Evolutionary conservation across 805 yeast species (phyloP).

Genomic region (Yamadazyma ubonensis): DNA sequence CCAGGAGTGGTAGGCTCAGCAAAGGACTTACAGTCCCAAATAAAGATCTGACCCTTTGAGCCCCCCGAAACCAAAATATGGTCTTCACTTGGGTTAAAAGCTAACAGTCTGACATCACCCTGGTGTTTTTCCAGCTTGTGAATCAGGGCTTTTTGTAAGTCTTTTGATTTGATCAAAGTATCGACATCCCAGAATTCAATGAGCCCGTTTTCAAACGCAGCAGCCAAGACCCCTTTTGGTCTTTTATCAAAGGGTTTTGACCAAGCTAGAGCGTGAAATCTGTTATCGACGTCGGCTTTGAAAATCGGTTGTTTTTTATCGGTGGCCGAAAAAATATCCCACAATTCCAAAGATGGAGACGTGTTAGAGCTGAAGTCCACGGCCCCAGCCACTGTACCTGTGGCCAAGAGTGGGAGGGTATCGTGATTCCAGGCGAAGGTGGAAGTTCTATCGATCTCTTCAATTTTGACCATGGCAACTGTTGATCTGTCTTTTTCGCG

Average conservation of each 20-base stretch:
- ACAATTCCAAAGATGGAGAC: conserved; percentile 71
- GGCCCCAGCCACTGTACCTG: conserved; percentile 96
- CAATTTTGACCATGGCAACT: conserved; percentile 64
- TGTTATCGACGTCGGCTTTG: conserved; percentile 33
- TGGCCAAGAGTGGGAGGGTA: conserved; percentile 69
- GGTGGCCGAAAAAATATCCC: conserved; percentile 56
- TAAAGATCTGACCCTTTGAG: conserved; percentile 78
- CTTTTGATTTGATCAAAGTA: conserved; percentile 42
- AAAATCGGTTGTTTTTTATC: conserved; percentile 32
- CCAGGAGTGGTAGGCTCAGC: conserved; percentile 68
- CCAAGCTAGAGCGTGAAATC: conserved; percentile 84
- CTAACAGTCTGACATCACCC: conserved; percentile 68
- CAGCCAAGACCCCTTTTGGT: conserved; percentile 66
- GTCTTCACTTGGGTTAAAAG: conserved; percentile 71
- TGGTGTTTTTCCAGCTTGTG: conserved; percentile 58
- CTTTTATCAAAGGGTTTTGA: conserved; percentile 53
- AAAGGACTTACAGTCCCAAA: conserved; percentile 81
- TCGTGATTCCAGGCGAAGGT: conserved; percentile 96
- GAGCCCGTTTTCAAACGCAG: conserved; percentile 82
- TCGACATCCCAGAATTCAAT: conserved; percentile 78
- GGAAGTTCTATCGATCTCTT: conserved; percentile 81
- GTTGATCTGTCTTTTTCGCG: no score
- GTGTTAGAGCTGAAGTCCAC: conserved; percentile 86
- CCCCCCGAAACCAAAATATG: conserved; percentile 85
- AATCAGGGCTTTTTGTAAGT: conserved; percentile 43